phyloP scores from a whole-genome alignment of 2,329 filamentous ascomycete genomes.

The Diplodia sapinea region DNA sequence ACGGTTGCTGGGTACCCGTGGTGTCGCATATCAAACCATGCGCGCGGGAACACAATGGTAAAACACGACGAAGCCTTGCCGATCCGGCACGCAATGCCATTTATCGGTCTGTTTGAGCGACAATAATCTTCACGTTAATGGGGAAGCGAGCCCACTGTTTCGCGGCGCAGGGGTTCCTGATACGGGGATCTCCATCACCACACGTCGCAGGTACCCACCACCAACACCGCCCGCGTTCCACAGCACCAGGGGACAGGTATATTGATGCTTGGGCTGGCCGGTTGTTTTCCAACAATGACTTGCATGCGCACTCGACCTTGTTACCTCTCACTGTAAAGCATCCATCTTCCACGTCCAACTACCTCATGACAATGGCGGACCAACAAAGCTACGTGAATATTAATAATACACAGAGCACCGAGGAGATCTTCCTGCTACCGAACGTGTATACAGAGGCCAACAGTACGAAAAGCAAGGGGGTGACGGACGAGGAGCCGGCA shows the following conservation, averaged over 20 bases:
- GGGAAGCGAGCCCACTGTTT: conserved; percentile 1
- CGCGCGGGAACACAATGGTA: background rate
- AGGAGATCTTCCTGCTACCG: background rate
- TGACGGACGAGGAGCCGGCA: background rate
- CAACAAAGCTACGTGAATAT: background rate
- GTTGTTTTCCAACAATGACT: background rate
- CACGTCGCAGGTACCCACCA: conserved; percentile 8
- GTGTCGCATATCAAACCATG: background rate
- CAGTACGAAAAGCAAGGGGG: background rate
- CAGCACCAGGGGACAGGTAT: background rate
- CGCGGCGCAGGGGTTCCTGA: conserved; percentile 5
- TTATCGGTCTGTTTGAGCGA: background rate
- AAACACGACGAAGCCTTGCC: background rate
- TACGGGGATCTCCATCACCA: conserved; percentile 12
- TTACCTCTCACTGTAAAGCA: background rate
- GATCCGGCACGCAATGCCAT: background rate
- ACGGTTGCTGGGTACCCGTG: too few species aligned
- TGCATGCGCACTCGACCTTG: too few species aligned
- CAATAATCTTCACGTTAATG: background rate
- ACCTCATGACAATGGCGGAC: background rate
- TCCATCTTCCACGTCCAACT: background rate
- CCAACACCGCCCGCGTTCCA: background rate
- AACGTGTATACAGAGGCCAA: background rate
- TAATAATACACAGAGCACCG: background rate
- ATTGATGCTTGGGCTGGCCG: background rate